phyloP scores from a whole-genome alignment of 78 protist genomes.

The Planoprotostelium fungivorum region DNA sequence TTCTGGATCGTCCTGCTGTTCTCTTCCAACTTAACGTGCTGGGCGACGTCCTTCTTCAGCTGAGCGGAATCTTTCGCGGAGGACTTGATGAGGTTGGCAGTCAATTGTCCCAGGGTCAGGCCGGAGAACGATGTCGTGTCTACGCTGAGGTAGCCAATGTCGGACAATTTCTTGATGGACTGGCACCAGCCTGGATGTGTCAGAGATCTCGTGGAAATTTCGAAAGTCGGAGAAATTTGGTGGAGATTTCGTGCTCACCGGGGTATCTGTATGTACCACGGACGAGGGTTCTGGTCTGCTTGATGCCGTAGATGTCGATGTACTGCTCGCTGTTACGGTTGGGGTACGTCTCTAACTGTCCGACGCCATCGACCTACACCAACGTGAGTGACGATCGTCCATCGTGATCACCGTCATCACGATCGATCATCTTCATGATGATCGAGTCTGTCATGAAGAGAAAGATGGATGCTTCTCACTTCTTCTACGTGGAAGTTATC shows the following conservation, averaged over 20 bases:
- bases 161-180: not conserved
- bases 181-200: constrained; percentile 6
- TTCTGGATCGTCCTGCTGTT: not conserved
- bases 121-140: not conserved
- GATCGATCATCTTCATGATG: not conserved
- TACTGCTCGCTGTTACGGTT: constrained; percentile 17
- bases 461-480: no score
- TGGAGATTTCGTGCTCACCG: constrained; percentile 7
- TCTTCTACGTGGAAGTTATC: not conserved
- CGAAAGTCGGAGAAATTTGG: not conserved
- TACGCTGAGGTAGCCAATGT: not conserved
- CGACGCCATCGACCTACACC: not conserved
- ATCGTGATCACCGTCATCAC: no score
- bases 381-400: no score
- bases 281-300: constrained; percentile 9
- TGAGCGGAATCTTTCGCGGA: not conserved
- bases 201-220: no score
- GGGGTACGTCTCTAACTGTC: constrained; percentile 1
- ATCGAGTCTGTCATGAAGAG: not conserved
- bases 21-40: not conserved
- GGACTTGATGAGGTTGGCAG: not conserved
- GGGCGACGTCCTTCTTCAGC: not conserved
- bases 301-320: constrained; percentile 4
- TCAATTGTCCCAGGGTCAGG: not conserved
- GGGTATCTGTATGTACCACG: constrained; percentile 12